Conservation (phyloP, 1,139 yeast species). For the Debaryomyces sp. region DNA sequence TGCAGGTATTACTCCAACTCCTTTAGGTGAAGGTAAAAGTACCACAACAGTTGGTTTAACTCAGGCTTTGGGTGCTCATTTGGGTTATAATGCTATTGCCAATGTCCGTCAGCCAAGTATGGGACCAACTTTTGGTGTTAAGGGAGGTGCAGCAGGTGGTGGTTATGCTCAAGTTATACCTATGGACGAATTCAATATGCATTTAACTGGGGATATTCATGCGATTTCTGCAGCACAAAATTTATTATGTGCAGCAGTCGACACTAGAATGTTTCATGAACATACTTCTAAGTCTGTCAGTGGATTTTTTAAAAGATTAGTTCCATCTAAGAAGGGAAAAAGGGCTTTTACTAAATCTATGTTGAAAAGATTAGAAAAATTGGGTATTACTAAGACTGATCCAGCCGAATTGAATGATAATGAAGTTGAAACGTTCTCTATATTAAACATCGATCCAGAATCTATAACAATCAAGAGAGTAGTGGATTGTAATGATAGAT, state of each 20-base stretch:
- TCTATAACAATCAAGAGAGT: constrained; percentile 77
- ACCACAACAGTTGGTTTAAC: constrained; percentile 81
- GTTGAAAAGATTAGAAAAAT: constrained; percentile 61
- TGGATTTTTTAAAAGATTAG: constrained; percentile 69
- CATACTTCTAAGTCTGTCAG: constrained; percentile 64
- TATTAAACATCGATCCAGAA: constrained; percentile 70
- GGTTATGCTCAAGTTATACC: constrained; percentile 86
- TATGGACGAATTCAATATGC: constrained; percentile 87
- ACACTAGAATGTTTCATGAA: constrained; percentile 84
- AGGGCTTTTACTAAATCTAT: constrained; percentile 69
- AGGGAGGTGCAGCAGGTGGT: constrained; percentile 92
- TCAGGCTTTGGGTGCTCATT: constrained; percentile 78
- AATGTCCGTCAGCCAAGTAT: constrained; percentile 84
- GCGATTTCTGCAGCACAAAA: constrained; percentile 82
- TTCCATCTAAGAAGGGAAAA: constrained; percentile 68
- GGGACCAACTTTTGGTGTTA: constrained; percentile 89
- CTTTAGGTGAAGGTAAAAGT: constrained; percentile 81
- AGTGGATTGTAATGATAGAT: constrained; percentile 80
- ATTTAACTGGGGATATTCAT: constrained; percentile 82
- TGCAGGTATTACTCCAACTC: constrained; percentile 84
- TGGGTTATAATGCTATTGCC: constrained; percentile 69
- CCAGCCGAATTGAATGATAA: constrained; percentile 72
- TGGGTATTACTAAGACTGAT: constrained; percentile 65
- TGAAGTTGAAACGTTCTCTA: constrained; percentile 63
- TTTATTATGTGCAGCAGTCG: constrained; percentile 80